Percentiles rank a stretch among this genome's conserved stretches.
Conservation (phyloP, 2,329 filamentous ascomycete genomes). For the Epichloe baconii region DNA sequence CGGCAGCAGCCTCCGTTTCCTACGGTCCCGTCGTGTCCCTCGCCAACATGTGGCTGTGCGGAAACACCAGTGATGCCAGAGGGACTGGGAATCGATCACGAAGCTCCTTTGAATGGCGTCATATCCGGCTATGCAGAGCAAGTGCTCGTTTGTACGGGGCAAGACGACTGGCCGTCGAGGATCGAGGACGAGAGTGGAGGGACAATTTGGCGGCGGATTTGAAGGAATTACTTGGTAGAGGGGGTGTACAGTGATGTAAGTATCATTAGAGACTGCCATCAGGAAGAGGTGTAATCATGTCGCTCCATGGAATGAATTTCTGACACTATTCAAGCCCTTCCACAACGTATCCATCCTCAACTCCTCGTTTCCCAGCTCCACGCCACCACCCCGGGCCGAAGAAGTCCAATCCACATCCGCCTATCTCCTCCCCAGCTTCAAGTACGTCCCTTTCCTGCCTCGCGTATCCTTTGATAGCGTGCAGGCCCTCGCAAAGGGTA, state of each 20-base stretch:
- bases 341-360: constrained; percentile 69
- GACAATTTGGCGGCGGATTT: constrained; percentile 59
- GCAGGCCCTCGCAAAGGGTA: constrained; percentile 48
- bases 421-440: constrained; percentile 73
- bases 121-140: constrained; percentile 73
- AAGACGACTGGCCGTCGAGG: constrained; percentile 65
- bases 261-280: constrained; percentile 7
- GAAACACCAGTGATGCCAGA: constrained; percentile 48
- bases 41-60: constrained; percentile 65
- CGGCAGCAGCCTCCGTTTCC: constrained; percentile 21
- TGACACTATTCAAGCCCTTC: constrained; percentile 48
- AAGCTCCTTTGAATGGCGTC: constrained; percentile 57
- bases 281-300: no score
- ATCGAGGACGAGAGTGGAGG: constrained; percentile 70
- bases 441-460: constrained; percentile 61
- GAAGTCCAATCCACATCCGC: constrained; percentile 46
- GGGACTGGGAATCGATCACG: constrained; percentile 62
- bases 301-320: not conserved
- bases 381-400: constrained; percentile 26
- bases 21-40: constrained; percentile 49
- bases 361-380: constrained; percentile 55
- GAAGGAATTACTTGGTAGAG: constrained; percentile 54
- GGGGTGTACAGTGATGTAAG: constrained; percentile 54
- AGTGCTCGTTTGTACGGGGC: constrained; percentile 70
- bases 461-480: constrained; percentile 43